Evolutionary conservation across 495 filamentous ascomycete species (phyloP), one percentile per base, ranked within the genome.

Genomic region (Penicillium egyptiacum): DNA sequence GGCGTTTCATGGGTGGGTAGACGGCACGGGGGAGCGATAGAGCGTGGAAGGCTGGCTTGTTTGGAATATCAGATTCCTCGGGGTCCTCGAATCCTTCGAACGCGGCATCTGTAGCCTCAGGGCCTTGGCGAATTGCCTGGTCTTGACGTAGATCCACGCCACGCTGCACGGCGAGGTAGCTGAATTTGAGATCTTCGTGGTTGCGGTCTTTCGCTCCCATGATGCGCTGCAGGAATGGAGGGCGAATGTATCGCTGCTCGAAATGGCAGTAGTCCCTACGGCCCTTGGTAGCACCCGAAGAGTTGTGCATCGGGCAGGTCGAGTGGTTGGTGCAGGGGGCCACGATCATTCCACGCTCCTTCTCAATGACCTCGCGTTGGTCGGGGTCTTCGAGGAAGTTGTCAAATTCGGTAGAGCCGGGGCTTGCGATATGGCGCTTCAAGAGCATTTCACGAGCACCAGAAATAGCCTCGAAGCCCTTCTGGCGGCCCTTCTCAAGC

Each of bases 281-380:
- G 20, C 89, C 88, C 39, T 75, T 74, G 46, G 79, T 80, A 23
- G 85, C 75, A 0, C 92, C 91, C 1, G 86, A 79, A 0, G 75
- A 75, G 33, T 81, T 76, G 64, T 95, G 97, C 86, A 98, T 92
- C 0, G 94, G 94, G 63, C 94, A 98, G 53, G 81, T 83, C 2
- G 70, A 74, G 69, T 98, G 95, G 73, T 92, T 96, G 1, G 94
- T 98, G 70, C 94, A 98, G 0, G 94, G 94, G 1, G 95, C 94
- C 57, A 98, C 81, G 61, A 98, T 97, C 86, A 92, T 92, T 59
- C 92, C 94, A 1, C 79, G 71, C 59, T 94, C 91, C 59, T 88
- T 88, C 23, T 73, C 50, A 1, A 75, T 63, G 20, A 73, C 69
- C 4, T 67, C 59, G n/a, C 64, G 61, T 14, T 71, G 69, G 6